Evolutionary conservation across 345 rosid species (phyloP).

Genomic region (Gossypioides kirkii): DNA sequence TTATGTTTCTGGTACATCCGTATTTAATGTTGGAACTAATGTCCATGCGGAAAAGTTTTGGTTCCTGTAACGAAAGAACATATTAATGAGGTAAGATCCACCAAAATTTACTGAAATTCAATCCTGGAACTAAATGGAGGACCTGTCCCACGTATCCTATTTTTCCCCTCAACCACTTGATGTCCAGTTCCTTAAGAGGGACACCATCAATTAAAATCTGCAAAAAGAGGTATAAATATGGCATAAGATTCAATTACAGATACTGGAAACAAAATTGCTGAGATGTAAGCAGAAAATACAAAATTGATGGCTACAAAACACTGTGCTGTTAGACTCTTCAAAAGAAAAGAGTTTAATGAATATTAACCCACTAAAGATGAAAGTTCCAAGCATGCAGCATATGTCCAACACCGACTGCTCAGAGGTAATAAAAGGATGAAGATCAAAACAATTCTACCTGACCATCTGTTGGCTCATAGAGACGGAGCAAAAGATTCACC

Average conservation of each 20-base stretch:
- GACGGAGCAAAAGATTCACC: constrained; percentile 80
- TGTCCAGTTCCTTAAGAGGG: constrained; percentile 70
- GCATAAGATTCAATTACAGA: constrained; percentile 7
- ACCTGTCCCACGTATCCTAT: constrained; percentile 96
- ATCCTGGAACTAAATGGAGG: constrained; percentile 7
- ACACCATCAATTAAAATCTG: constrained; percentile 85
- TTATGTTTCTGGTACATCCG: constrained; percentile 62
- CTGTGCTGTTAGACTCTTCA: neutral
- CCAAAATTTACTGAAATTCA: neutral
- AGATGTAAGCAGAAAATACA: neutral
- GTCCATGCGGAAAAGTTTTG: constrained; percentile 87
- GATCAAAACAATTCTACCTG: constrained; percentile 46
- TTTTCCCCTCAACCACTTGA: constrained; percentile 83
- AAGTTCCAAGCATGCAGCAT: neutral
- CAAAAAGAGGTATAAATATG: neutral
- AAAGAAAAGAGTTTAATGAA: neutral
- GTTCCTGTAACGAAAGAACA: constrained; percentile 50
- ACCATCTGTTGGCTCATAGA: constrained; percentile 81
- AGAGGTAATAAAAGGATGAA: constrained; percentile 7
- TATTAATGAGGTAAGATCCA: constrained; percentile 14
- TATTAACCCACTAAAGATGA: neutral
- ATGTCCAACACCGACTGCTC: neutral
- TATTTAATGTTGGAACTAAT: constrained; percentile 82
- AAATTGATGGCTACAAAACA: neutral
- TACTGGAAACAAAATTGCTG: neutral